Evolutionary conservation across 106 monocot species (phyloP).

Genomic region (Dioscorea zingiberensis): DNA sequence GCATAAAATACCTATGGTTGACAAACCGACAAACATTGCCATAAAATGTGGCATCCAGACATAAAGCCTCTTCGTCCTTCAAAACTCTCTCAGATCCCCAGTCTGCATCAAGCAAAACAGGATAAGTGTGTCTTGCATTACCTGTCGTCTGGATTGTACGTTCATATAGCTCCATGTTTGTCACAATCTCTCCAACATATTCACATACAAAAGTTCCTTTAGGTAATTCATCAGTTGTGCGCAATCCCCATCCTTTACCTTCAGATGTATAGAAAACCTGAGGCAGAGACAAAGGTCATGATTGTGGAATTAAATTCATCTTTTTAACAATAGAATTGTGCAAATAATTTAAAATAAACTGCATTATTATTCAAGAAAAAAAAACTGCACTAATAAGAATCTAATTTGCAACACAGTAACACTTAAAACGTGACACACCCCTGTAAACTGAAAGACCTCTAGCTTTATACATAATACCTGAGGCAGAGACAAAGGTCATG

Average conservation of each 20-base stretch:
- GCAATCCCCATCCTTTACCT: conserved; percentile 82
- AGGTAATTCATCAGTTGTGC: conserved; percentile 58
- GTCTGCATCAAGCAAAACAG: conserved; percentile 78
- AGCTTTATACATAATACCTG: too few species aligned
- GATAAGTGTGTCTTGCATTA: conserved; percentile 67
- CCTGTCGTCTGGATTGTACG: conserved; percentile 38
- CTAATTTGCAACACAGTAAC: too few species aligned
- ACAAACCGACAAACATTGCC: conserved; percentile 92
- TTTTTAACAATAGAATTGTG: too few species aligned
- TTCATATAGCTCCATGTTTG: conserved; percentile 81
- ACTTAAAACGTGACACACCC: too few species aligned
- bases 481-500: not conserved
- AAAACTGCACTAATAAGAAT: too few species aligned
- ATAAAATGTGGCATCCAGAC: conserved; percentile 88
- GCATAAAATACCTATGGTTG: conserved; percentile 68
- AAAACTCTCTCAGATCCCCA: conserved; percentile 80
- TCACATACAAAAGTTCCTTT: conserved; percentile 86
- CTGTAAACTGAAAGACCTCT: too few species aligned
- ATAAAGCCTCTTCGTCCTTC: conserved; percentile 92
- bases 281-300: not conserved
- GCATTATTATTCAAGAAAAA: too few species aligned
- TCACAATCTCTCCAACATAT: conserved; percentile 83
- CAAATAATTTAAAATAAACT: too few species aligned
- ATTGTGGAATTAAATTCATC: too few species aligned
- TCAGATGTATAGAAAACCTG: conserved; percentile 63